Base-by-base conservation (phyloP, 139 green algal species). In the Trebouxia sp. region DNA sequence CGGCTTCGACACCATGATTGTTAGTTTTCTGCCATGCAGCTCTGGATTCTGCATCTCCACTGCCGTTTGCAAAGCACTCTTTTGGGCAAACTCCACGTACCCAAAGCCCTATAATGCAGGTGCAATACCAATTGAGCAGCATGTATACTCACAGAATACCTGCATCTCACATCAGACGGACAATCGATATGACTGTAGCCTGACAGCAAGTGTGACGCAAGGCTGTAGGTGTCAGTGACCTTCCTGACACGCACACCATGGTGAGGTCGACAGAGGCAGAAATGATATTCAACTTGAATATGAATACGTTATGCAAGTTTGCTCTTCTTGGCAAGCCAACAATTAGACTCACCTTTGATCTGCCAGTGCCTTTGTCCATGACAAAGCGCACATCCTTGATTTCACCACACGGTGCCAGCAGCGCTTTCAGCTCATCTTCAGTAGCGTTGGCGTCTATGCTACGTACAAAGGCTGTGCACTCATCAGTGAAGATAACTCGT, bases 41-140 rank as follows among this genome's bases (percentile, higher is more conserved):
- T 87, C 67, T 2, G 62, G 53, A 0, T 88, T 53, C 78, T 88
- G 83, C 53, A 90, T 72, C 0, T 58, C 51, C 37, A 91, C 86
- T 5, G 88, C 89, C 41, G 76, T 77, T 1, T 91, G 47, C 28
- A 97, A 76, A 0, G 56, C 87, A 30, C 91, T 83, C 6, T 83
- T 51, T 4, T 28, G 84, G 5, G 55, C 83, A 85, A 96, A 96
- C 62, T 96, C 88, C 15, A 97, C 86, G 79, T 97, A 97, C 3
- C 91, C 93, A 89, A 95, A 93, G 47, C 93, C 92, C 87, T 93
- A 86, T 47, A 82, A 20, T n/a, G n/a, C n/a, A n/a, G n/a, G 38
- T 24, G 11, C 32, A 41, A 76, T 7, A 56, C n/a, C n/a, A n/a
- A n/a, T n/a, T n/a, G n/a, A n/a, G 22, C 69, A 66, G 45, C 35